phyloP scores from a whole-genome alignment of 345 rosid species.

The Cardamine occulta region DNA sequence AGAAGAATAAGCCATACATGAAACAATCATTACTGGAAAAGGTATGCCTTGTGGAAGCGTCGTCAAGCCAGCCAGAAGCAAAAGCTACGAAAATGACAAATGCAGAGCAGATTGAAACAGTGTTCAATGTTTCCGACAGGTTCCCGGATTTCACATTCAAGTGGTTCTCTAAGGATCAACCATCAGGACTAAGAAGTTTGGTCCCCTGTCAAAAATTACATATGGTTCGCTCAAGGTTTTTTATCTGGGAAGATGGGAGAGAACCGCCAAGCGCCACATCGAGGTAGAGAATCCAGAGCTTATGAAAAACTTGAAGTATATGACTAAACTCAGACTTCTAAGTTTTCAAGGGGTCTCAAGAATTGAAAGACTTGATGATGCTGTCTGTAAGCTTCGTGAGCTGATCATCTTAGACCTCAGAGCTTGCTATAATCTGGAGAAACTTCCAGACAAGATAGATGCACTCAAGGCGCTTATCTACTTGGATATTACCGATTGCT shows the following conservation, averaged over 20 bases:
- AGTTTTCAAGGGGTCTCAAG: constrained; percentile 68
- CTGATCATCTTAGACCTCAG: constrained; percentile 62
- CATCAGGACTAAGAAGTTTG: neutral
- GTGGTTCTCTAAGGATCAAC: constrained; percentile 43
- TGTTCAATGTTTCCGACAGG: constrained; percentile 57
- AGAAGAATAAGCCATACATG: constrained; percentile 38
- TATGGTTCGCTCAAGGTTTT: constrained; percentile 40
- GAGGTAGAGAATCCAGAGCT: constrained; percentile 48
- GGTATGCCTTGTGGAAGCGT: constrained; percentile 52
- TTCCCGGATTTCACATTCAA: constrained; percentile 49
- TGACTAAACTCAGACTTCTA: constrained; percentile 46
- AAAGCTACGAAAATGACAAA: constrained; percentile 13
- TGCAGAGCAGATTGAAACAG: constrained; percentile 8
- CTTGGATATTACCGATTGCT: constrained; percentile 62
- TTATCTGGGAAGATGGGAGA: constrained; percentile 56
- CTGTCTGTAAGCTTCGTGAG: constrained; percentile 40
- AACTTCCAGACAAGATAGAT: constrained; percentile 53
- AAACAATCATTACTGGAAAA: constrained; percentile 16
- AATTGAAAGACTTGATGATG: constrained; percentile 43
- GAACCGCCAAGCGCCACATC: constrained; percentile 46
- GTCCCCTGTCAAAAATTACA: neutral
- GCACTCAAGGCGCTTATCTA: constrained; percentile 50
- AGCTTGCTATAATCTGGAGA: constrained; percentile 57
- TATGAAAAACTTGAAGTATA: constrained; percentile 38
- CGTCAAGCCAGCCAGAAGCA: constrained; percentile 24